Conservation (phyloP, 1,284 basidiomycete species). For the Cutaneotrichosporon mucoides region DNA sequence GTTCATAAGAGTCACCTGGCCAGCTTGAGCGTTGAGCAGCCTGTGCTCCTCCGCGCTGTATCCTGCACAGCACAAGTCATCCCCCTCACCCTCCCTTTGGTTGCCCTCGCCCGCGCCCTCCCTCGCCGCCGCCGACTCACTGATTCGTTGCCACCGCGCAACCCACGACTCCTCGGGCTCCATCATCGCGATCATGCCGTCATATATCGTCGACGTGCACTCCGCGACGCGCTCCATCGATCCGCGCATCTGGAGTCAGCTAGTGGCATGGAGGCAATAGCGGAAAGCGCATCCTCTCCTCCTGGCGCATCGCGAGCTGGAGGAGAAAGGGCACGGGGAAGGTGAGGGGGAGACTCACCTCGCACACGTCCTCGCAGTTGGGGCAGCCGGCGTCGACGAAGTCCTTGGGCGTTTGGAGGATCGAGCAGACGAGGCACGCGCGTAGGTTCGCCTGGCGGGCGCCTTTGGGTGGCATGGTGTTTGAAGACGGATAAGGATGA, state of each 20-base stretch:
- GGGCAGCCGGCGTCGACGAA: constrained; percentile 86
- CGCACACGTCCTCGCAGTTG: constrained; percentile 93
- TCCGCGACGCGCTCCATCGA: constrained; percentile 74
- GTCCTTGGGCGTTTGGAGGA: constrained; percentile 77
- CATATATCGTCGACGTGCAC: constrained; percentile 92
- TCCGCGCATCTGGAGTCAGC: constrained; percentile 69
- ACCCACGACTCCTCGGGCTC: constrained; percentile 93
- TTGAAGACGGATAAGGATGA: background rate
- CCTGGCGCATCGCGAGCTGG: too few species aligned
- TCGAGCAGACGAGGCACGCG: constrained; percentile 87
- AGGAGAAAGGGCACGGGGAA: background rate
- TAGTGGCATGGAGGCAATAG: background rate
- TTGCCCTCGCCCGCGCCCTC: too few species aligned
- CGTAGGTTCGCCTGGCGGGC: constrained; percentile 56
- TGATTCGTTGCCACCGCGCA: constrained; percentile 83
- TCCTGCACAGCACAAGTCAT: too few species aligned
- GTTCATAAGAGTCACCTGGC: too few species aligned
- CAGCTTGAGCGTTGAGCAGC: too few species aligned
- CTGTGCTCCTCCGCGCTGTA: too few species aligned
- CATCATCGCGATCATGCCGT: constrained; percentile 85
- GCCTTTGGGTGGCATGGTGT: constrained; percentile 31
- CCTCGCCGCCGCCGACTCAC: constrained; percentile 53
- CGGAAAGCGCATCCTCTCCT: background rate
- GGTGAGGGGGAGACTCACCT: constrained; percentile 56
- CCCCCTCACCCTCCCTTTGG: too few species aligned